These are phyloP conservation scores for sunflower (Helianthus annuus) DNA, from an alignment of 129 eudicot species.

Conservation along the genomic window DNA sequence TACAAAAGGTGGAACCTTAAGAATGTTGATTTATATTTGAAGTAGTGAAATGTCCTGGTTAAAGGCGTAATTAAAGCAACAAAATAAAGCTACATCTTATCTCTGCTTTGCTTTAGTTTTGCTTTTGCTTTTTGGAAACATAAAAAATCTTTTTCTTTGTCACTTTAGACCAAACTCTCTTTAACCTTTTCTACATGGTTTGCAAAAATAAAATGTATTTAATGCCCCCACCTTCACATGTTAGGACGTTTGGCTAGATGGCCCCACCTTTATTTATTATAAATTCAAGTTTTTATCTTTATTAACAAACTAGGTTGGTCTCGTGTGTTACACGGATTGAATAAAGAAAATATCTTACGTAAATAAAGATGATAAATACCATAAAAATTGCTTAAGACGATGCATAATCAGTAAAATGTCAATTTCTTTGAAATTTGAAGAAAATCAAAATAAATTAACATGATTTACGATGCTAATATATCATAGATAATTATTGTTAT, in stretches of 20 bases:
- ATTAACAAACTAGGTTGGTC: background rate
- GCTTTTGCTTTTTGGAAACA: constrained; percentile 46
- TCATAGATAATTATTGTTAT: too few species aligned
- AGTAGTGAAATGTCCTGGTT: background rate
- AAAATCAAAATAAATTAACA: too few species aligned
- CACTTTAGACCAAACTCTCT: constrained; percentile 52
- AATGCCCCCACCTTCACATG: constrained; percentile 37
- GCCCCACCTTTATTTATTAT: constrained; percentile 5
- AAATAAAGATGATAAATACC: too few species aligned
- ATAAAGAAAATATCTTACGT: too few species aligned
- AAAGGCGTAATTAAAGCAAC: constrained; percentile 35
- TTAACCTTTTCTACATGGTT: constrained; percentile 33
- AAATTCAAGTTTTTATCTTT: background rate
- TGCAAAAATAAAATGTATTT: constrained; percentile 34
- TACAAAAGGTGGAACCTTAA: background rate
- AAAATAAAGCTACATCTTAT: constrained; percentile 33
- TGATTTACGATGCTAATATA: too few species aligned
- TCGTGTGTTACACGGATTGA: too few species aligned
- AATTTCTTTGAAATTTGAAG: too few species aligned
- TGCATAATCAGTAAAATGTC: too few species aligned
- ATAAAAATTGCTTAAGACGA: too few species aligned
- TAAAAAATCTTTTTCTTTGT: constrained; percentile 41
- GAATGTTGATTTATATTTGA: constrained; percentile 15
- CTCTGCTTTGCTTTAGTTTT: constrained; percentile 28
- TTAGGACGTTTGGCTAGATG: constrained; percentile 19